Conservation (phyloP, 371 early-diverging fungal species). For the Thermomucor indicae-seudaticae region DNA sequence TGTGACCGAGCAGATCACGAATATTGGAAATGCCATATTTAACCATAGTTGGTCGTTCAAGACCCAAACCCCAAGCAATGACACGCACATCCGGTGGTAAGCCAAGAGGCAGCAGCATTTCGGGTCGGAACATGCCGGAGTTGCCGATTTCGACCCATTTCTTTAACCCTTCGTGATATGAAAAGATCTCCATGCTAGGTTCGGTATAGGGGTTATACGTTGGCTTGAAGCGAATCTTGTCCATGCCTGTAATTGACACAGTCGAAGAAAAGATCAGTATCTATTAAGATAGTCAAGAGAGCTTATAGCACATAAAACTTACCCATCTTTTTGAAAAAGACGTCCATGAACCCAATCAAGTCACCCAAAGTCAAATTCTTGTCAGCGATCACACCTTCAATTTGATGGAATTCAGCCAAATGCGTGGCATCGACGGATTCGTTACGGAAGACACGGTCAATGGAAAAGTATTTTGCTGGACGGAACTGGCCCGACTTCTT, state of each 20-base stretch:
- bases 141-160: conserved; percentile 99
- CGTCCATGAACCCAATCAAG: conserved; percentile 96
- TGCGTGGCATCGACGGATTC: conserved; percentile 99
- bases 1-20: conserved; percentile 98
- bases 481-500: conserved; percentile 63
- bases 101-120: conserved; percentile 98
- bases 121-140: conserved; percentile 99
- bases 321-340: conserved; percentile 98
- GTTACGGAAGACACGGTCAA: conserved; percentile 99
- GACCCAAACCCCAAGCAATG: conserved; percentile 98
- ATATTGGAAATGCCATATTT: conserved; percentile 98
- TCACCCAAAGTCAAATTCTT: conserved; percentile 94
- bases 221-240: conserved; percentile 99
- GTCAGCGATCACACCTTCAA: conserved; percentile 99
- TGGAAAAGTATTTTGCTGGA: conserved; percentile 98
- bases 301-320: no score
- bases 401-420: conserved; percentile 99
- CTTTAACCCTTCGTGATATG: conserved; percentile 94
- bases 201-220: conserved; percentile 99
- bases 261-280: no score
- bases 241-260: conserved; percentile 60
- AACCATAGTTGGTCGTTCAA: conserved; percentile 99
- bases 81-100: conserved; percentile 96
- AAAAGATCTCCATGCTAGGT: conserved; percentile 99
- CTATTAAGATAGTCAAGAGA: no score